Evolutionary conservation across 2,329 filamentous ascomycete species (phyloP).

Genomic region (Lasiodiplodia sp.): DNA sequence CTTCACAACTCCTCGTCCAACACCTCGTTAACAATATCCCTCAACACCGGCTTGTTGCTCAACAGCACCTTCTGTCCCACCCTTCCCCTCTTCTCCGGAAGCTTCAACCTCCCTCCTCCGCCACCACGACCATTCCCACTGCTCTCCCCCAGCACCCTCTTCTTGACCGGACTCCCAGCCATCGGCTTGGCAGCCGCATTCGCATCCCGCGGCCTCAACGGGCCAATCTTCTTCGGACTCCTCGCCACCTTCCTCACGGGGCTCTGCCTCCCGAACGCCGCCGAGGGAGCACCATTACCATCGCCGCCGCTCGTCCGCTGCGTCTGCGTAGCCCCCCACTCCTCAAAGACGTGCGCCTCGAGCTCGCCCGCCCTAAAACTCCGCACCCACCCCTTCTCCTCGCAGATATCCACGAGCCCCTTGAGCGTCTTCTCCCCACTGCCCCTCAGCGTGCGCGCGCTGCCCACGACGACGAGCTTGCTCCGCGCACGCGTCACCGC

Average conservation of each 20-base stretch:
- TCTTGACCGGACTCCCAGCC: constrained; percentile 35
- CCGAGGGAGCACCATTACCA: constrained; percentile 20
- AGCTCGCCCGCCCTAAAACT: constrained; percentile 71
- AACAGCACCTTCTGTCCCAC: constrained; percentile 64
- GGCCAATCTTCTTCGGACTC: constrained; percentile 34
- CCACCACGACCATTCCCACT: constrained; percentile 28
- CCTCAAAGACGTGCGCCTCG: constrained; percentile 73
- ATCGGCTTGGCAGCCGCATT: constrained; percentile 30
- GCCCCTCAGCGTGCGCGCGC: constrained; percentile 72
- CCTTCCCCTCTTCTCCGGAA: constrained; percentile 67
- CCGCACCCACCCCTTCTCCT: constrained; percentile 79
- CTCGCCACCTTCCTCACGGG: constrained; percentile 30
- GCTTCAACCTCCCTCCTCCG: constrained; percentile 44
- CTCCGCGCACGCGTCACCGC: constrained; percentile 92
- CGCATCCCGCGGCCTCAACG: background rate
- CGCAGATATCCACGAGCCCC: constrained; percentile 79
- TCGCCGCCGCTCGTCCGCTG: constrained; percentile 10
- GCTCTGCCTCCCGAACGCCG: constrained; percentile 26
- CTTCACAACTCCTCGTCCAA: background rate
- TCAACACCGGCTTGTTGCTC: constrained; percentile 72
- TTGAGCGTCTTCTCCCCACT: constrained; percentile 73
- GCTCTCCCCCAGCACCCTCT: constrained; percentile 31
- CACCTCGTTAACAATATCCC: constrained; percentile 77
- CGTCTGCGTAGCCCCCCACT: constrained; percentile 42
- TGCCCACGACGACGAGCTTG: constrained; percentile 89